phyloP scores from a whole-genome alignment of 768 basidiomycete species.

The Leucocoprinus birnbaumii region DNA sequence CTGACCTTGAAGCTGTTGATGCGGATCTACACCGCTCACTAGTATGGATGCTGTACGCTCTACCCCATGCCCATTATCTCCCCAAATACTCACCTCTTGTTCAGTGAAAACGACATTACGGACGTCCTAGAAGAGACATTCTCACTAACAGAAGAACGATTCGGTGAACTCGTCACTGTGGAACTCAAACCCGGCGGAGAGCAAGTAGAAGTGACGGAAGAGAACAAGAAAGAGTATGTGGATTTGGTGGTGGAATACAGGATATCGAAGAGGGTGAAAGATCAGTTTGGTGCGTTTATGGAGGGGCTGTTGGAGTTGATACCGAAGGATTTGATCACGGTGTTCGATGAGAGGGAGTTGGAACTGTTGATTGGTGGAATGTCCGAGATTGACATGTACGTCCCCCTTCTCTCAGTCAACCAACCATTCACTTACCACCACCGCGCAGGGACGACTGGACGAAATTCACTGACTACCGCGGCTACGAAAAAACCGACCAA shows the following conservation, averaged over 20 bases:
- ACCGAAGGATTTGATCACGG: slow-evolving; percentile 78
- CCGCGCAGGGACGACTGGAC: slow-evolving; percentile 91
- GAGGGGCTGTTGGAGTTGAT: slow-evolving; percentile 83
- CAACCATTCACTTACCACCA: slow-evolving; percentile 9
- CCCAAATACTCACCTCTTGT: slow-evolving; percentile 1
- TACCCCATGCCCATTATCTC: neutral
- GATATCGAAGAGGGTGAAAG: slow-evolving; percentile 76
- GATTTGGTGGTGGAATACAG: slow-evolving; percentile 79
- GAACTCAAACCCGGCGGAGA: slow-evolving; percentile 65
- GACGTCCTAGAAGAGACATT: slow-evolving; percentile 74
- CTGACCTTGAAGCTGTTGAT: slow-evolving; percentile 69
- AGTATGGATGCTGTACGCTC: slow-evolving; percentile 68
- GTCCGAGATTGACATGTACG: slow-evolving; percentile 86
- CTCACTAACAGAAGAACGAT: slow-evolving; percentile 68
- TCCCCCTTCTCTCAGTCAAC: slow-evolving; percentile 8
- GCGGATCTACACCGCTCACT: slow-evolving; percentile 68
- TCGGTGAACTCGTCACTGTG: slow-evolving; percentile 67
- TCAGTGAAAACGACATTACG: slow-evolving; percentile 74
- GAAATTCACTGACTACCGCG: slow-evolving; percentile 90
- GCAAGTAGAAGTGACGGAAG: slow-evolving; percentile 61
- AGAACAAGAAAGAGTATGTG: slow-evolving; percentile 79
- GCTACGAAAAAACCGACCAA: slow-evolving; percentile 82
- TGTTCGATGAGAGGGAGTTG: slow-evolving; percentile 89
- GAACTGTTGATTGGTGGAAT: slow-evolving; percentile 91
- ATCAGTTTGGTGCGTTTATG: slow-evolving; percentile 85